Percentiles rank a stretch among this genome's conserved stretches.
Conservation (phyloP, 2,329 filamentous ascomycete species). For the Onygenales sp. region DNA sequence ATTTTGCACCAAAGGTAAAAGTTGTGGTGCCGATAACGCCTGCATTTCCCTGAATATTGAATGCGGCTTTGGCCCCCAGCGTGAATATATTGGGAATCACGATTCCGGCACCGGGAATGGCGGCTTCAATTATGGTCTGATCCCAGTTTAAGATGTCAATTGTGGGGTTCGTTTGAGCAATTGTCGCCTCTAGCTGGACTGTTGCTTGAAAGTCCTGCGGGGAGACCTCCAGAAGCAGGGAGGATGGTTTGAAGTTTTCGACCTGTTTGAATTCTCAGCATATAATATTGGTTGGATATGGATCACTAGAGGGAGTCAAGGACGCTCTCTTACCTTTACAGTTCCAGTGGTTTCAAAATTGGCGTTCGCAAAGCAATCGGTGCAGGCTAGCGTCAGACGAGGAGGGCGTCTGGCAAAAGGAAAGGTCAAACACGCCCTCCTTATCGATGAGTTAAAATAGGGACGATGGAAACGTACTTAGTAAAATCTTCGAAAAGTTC, state of each 20-base stretch:
- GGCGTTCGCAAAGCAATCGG: constrained; percentile 18
- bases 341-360: constrained; percentile 16
- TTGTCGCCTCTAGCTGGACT: constrained; percentile 11
- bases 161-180: constrained; percentile 6
- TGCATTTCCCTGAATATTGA: constrained; percentile 14
- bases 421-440: background rate
- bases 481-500: constrained; percentile 14
- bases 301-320: background rate
- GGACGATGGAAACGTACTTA: constrained; percentile 6
- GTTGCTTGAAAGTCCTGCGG: constrained; percentile 13
- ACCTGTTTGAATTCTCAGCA: constrained; percentile 6
- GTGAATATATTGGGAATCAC: constrained; percentile 16
- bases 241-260: constrained; percentile 9
- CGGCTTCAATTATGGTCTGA: constrained; percentile 9
- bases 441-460: background rate
- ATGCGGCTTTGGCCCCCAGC: constrained; percentile 16
- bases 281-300: no score
- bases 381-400: constrained; percentile 15
- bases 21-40: constrained; percentile 13
- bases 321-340: constrained; percentile 13
- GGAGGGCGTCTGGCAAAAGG: constrained; percentile 4
- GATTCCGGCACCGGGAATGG: constrained; percentile 18
- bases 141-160: constrained; percentile 5
- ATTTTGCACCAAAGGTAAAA: constrained; percentile 16
- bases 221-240: constrained; percentile 11